Base-by-base conservation (phyloP, 2,329 filamentous ascomycete species). In the Colletotrichum phormii region DNA sequence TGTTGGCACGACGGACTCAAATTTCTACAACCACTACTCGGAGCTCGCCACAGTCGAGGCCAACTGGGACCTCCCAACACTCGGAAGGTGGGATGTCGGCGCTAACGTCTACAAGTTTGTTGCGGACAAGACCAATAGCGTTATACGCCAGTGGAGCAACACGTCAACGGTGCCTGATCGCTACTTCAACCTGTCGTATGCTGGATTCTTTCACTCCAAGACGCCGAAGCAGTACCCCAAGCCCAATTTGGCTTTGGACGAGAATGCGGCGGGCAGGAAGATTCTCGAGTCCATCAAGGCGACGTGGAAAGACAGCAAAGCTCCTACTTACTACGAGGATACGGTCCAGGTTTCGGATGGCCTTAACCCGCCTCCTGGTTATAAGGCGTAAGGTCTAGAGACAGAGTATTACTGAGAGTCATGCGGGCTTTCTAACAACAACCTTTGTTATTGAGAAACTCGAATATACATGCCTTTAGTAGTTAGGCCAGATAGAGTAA, bases 21-120 rank as follows among this genome's bases (percentile, higher is more conserved):
- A 85, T 78, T 95, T 90, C 81, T 94, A 94, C 84, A 91, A 91
- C 80, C 92, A 94, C 84, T 94, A 94, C 85, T 92, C 89, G 9
- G 86, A 89, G 76, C 87, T 94, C 74, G 83, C 92, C n/a, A 90
- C 91, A 22, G 88, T 92, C 11, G 83, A 88, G 69, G 90, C 91
- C 70, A 94, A 94, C 86, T 94, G 92, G 91, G 86, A 85, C 75
- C 87, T 94, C 9, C 87, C 89, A 74, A 92, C 91, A 0, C 89
- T 94, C 2, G 92, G 92, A 12, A 90, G 92, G 72, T 94, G 88
- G 86, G 92, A 94, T 77, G 91, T 92, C 18, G 91, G 91, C 63
- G 92, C 92, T 78, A 94, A 94, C 79, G 88, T 94, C n/a, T 91
- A 90, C 80, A 77, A 86, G 33, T 70, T 89, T 26, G 90, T 94